Percentiles rank a stretch among this genome's conserved stretches.
Conservation (phyloP, 2,329 filamentous ascomycete species). For the Talaromyces sp. region DNA sequence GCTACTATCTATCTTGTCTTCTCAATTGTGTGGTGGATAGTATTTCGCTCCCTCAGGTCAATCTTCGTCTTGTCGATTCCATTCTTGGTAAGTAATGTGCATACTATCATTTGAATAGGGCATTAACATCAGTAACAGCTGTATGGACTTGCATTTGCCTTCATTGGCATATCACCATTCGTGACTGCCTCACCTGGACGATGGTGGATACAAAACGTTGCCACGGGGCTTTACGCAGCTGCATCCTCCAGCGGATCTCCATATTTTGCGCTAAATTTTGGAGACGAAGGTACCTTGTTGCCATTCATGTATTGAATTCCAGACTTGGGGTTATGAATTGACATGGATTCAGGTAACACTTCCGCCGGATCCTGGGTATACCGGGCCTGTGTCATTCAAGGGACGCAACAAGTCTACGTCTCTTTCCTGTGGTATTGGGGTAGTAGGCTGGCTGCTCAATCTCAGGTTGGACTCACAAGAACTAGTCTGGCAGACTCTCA, state of each 20-base stretch:
- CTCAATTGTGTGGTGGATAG: slow-evolving; percentile 56
- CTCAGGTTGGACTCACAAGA: slow-evolving; percentile 10
- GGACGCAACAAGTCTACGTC: slow-evolving; percentile 60
- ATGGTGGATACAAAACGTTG: slow-evolving; percentile 54
- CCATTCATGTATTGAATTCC: too few species aligned
- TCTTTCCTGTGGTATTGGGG: slow-evolving; percentile 62
- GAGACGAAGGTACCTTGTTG: slow-evolving; percentile 46
- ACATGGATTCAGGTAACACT: slow-evolving; percentile 36
- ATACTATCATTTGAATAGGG: neutral
- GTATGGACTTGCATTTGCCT: slow-evolving; percentile 38
- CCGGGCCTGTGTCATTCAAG: slow-evolving; percentile 59
- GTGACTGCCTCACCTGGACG: slow-evolving; percentile 31
- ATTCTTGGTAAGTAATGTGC: slow-evolving; percentile 38
- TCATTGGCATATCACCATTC: slow-evolving; percentile 49
- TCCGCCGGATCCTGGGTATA: slow-evolving; percentile 59
- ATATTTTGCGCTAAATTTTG: slow-evolving; percentile 62
- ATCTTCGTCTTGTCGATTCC: slow-evolving; percentile 53
- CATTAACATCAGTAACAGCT: slow-evolving; percentile 28
- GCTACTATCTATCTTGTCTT: slow-evolving; percentile 54
- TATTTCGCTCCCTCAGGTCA: slow-evolving; percentile 53
- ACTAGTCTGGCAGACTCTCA: slow-evolving; percentile 18
- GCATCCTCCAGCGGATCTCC: slow-evolving; percentile 58
- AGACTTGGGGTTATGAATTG: neutral
- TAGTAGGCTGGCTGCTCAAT: slow-evolving; percentile 31
- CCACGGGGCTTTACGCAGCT: slow-evolving; percentile 56